These are phyloP conservation scores for Tieghemostelium lacteum DNA, from an alignment of 78 protist genomes.

Conservation along the genomic window DNA sequence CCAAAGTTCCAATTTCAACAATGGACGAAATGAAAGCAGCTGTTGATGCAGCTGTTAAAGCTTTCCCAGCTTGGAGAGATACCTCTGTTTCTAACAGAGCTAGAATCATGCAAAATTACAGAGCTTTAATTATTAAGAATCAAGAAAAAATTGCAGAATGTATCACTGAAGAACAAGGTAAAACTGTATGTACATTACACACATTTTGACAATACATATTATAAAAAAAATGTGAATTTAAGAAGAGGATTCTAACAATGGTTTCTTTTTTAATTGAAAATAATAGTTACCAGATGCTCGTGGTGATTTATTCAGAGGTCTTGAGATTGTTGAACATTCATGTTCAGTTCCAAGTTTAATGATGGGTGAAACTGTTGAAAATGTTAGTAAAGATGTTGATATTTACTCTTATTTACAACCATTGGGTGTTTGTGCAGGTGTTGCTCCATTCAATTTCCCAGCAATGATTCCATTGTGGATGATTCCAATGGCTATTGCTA, in stretches of 20 bases:
- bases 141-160: conserved; percentile 84
- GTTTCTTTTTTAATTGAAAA: too few species aligned
- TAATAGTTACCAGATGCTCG: conserved; percentile 96
- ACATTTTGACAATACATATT: too few species aligned
- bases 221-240: too few species aligned
- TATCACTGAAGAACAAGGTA: conserved; percentile 97
- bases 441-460: conserved; percentile 97
- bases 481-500: conserved; percentile 96
- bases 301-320: conserved; percentile 93
- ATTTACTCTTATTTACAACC: conserved; percentile 94
- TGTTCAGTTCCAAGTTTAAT: conserved; percentile 86
- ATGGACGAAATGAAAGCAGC: conserved; percentile 93
- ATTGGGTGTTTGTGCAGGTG: conserved; percentile 98
- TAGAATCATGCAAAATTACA: conserved; percentile 89
- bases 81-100: conserved; percentile 88
- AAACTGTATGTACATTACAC: too few species aligned
- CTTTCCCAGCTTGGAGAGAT: conserved; percentile 92
- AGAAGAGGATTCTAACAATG: too few species aligned
- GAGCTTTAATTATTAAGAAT: conserved; percentile 88
- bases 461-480: conserved; percentile 98
- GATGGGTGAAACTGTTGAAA: conserved; percentile 95
- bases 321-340: conserved; percentile 95
- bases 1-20: conserved; percentile 88
- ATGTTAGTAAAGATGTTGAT: conserved; percentile 93
- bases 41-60: conserved; percentile 82